Evolutionary conservation across 495 filamentous ascomycete species (phyloP).

Genomic region (Rostrohypoxylon terebratum): DNA sequence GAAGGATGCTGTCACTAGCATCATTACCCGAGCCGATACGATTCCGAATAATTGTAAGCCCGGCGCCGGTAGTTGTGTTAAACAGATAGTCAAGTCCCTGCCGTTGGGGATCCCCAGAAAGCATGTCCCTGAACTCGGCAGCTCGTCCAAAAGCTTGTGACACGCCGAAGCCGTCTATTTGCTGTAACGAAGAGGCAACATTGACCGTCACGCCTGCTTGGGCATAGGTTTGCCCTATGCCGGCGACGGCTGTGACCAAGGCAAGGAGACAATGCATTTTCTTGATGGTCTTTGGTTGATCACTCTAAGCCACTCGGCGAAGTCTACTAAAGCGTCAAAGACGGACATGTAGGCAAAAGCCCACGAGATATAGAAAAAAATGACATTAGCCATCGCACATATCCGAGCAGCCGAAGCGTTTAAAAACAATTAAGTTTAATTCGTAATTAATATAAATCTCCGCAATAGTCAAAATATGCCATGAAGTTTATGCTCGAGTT

Average conservation of each 20-base stretch:
- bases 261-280: slow-evolving; percentile 17
- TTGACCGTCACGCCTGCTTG: slow-evolving; percentile 53
- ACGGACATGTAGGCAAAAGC: not conserved
- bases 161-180: slow-evolving; percentile 62
- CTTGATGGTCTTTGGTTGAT: not conserved
- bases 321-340: too few species aligned
- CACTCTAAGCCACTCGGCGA: not conserved
- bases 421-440: not conserved
- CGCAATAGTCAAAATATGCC: slow-evolving; percentile 9
- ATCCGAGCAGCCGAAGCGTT: not conserved
- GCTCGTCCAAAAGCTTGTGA: slow-evolving; percentile 65
- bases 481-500: too few species aligned
- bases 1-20: slow-evolving; percentile 54
- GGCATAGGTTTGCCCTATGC: slow-evolving; percentile 23
- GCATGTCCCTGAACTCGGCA: slow-evolving; percentile 53
- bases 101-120: slow-evolving; percentile 42
- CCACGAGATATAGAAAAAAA: not conserved
- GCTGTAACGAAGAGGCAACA: slow-evolving; percentile 48
- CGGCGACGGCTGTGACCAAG: slow-evolving; percentile 18
- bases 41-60: slow-evolving; percentile 66
- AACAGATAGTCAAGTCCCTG: slow-evolving; percentile 63
- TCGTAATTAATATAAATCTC: not conserved
- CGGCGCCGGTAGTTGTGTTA: slow-evolving; percentile 59
- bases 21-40: slow-evolving; percentile 58
- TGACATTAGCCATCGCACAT: slow-evolving; percentile 11